phyloP scores from a whole-genome alignment of 176 grass and related monocot genomes.

The Eragrostis curvula region DNA sequence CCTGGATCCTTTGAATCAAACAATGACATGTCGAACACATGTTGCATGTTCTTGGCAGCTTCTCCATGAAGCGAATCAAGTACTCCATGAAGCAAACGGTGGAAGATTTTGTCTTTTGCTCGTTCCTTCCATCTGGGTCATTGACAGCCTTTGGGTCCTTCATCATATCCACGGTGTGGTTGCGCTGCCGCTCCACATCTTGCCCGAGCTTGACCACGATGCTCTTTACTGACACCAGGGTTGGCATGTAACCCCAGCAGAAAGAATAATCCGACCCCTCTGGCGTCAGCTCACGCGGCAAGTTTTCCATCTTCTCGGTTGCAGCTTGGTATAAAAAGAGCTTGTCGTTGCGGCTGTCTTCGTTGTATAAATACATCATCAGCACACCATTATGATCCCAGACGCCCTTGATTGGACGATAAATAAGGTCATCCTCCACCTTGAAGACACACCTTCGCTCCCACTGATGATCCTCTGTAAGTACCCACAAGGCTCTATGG shows the following conservation, averaged over 20 bases:
- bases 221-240: neutral
- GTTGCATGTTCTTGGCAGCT: neutral
- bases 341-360: no score
- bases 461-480: neutral
- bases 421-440: no score
- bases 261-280: neutral
- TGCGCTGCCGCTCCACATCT: no score
- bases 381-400: neutral
- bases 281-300: neutral
- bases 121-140: neutral
- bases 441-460: neutral
- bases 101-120: neutral
- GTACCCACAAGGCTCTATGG: neutral
- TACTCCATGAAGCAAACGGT: neutral
- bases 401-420: neutral
- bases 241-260: neutral
- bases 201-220: neutral
- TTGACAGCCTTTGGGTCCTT: neutral
- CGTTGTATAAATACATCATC: neutral
- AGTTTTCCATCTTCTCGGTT: neutral
- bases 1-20: no score
- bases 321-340: no score
- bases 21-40: no score
- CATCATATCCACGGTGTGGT: neutral
- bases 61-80: neutral